Evolutionary conservation across 768 basidiomycete genomes (phyloP).

Genomic region (Tulasnella calospora): DNA sequence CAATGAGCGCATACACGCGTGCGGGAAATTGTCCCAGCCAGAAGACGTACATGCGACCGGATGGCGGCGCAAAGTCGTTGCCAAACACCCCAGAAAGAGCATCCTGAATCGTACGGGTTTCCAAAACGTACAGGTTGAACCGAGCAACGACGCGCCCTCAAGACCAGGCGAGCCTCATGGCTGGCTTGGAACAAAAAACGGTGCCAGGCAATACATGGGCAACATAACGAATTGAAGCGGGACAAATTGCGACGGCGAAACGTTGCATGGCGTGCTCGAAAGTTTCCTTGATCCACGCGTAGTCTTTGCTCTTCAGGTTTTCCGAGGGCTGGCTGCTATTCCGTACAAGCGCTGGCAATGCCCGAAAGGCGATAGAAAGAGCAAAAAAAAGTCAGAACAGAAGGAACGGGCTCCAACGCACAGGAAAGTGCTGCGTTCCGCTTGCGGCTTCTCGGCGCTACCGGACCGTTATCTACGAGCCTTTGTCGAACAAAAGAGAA

Average conservation of each 20-base stretch:
- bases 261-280: background rate
- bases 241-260: background rate
- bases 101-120: background rate
- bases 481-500: background rate
- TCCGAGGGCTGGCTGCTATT: background rate
- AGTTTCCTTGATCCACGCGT: background rate
- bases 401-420: background rate
- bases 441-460: background rate
- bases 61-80: background rate
- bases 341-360: background rate
- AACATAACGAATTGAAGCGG: background rate
- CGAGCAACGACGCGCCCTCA: slow-evolving; percentile 8
- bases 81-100: background rate
- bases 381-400: background rate
- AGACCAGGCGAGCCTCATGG: background rate
- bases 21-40: background rate
- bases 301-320: background rate
- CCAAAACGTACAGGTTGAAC: background rate
- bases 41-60: background rate
- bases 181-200: background rate
- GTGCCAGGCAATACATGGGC: background rate
- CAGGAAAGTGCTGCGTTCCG: background rate
- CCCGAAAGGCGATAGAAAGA: background rate
- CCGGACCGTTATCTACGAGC: slow-evolving; percentile 9
- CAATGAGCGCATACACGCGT: too few relatives aligned